Evolutionary conservation across 2,329 filamentous ascomycete species (phyloP).

Genomic region (Nemania abortiva): DNA sequence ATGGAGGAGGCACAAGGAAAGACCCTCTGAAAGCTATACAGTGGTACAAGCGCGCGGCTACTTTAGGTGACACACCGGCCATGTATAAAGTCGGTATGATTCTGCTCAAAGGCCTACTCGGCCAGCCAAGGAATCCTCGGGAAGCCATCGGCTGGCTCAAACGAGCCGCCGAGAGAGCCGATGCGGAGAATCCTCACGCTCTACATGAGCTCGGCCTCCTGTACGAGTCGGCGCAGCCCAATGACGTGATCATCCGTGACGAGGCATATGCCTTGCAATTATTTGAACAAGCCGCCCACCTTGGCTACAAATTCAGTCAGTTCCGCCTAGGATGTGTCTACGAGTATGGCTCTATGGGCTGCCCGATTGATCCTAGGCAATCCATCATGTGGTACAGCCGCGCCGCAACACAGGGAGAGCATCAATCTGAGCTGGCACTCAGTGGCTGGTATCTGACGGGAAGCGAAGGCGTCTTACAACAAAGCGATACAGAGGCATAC

Average conservation of each 20-base stretch:
- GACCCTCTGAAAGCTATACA: constrained; percentile 95
- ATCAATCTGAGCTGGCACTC: constrained; percentile 87
- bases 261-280: constrained; percentile 84
- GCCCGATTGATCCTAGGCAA: constrained; percentile 82
- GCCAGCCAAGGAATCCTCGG: constrained; percentile 82
- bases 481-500: constrained; percentile 96
- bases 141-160: constrained; percentile 95
- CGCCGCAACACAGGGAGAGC: constrained; percentile 92
- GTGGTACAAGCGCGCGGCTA: constrained; percentile 96
- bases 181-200: constrained; percentile 91
- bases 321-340: constrained; percentile 88
- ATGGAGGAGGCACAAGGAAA: constrained; percentile 90
- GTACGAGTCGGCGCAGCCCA: constrained; percentile 72
- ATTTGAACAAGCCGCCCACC: constrained; percentile 85
- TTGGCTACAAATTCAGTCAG: constrained; percentile 96
- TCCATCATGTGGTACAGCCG: constrained; percentile 95
- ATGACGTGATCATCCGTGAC: constrained; percentile 82
- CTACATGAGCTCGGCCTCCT: constrained; percentile 85
- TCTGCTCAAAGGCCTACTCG: constrained; percentile 90
- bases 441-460: constrained; percentile 97
- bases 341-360: constrained; percentile 88
- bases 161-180: constrained; percentile 87
- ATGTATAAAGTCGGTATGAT: constrained; percentile 99
- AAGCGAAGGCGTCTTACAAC: constrained; percentile 84
- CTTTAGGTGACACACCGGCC: constrained; percentile 88